Evolutionary conservation across 176 grass and related monocot species (phyloP).

Genomic region (Guadua angustifolia): DNA sequence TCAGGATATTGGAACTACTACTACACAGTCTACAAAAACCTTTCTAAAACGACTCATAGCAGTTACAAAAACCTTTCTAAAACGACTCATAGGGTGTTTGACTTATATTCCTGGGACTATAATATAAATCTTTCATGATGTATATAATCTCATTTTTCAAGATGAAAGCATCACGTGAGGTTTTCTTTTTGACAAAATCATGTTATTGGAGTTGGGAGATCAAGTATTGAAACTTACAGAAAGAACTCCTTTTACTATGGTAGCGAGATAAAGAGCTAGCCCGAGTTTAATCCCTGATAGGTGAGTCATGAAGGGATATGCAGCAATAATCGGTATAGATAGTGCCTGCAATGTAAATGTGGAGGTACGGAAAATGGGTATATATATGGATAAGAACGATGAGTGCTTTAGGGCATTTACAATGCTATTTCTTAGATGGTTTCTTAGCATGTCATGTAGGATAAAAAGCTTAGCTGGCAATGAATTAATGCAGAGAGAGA

Average conservation of each 20-base stretch:
- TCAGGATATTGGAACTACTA: constrained; percentile 18
- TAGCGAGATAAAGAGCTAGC: constrained; percentile 51
- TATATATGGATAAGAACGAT: too few species aligned
- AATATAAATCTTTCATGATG: not conserved
- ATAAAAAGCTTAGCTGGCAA: too few species aligned
- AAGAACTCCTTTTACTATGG: constrained; percentile 58
- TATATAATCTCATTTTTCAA: not conserved
- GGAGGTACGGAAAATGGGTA: too few species aligned
- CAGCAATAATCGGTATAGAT: constrained; percentile 64
- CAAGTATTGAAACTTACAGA: constrained; percentile 49
- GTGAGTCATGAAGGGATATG: constrained; percentile 74
- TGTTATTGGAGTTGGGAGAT: not conserved
- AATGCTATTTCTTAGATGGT: too few species aligned
- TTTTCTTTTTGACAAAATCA: not conserved
- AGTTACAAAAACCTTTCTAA: too few species aligned
- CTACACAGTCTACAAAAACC: not conserved
- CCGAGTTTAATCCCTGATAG: constrained; percentile 58
- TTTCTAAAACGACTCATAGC: not conserved
- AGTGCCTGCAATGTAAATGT: constrained; percentile 41
- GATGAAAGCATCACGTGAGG: not conserved
- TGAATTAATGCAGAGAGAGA: too few species aligned
- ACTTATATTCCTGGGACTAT: not conserved
- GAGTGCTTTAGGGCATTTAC: too few species aligned
- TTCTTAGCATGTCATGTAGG: too few species aligned
- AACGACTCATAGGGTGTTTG: too few species aligned